Base-by-base conservation (phyloP, 768 basidiomycete genomes). In the Cystobasidium ongulense region DNA sequence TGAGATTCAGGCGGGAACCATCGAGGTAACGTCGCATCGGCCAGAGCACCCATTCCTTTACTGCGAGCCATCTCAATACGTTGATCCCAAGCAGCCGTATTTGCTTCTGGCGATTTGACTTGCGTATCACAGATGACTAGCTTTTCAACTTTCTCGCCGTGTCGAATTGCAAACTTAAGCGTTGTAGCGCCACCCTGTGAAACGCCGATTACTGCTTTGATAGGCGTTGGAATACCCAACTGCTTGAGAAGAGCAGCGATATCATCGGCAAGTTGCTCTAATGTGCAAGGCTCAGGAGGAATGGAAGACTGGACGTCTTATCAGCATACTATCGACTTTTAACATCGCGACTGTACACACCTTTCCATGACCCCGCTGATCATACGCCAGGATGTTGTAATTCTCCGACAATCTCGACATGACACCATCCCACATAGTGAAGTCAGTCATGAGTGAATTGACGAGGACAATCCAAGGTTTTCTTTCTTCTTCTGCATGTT, bases 151-250 rank as follows among this genome's bases (percentile, higher is more conserved):
- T 75, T 68, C 0, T 59, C 33, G 2, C 79, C 39, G 75, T 81
- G 78, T n/a, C 66, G 41, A 7, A 79, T 76, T 1, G 80, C 81
- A 75, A 81, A 80, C 31, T 77, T 67, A 63, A 81, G 77, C 1
- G 80, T 59, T 11, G 81, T 81, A 7, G 80, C 81, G 5, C 81
- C 81, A 29, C 81, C 81, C 63, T 81, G 80, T 5, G 80, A 81
- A 63, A 81, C 79, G 21, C 81, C 81, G 63, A 81, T 78, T 68
- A 81, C 71, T 33, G 80, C 80, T 38, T 78, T 74, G 52, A 80
- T 74, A 1, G 76, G 77, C 1, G 74, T 75, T 0, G 77, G 66
- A 63, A 80, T 78, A 15, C 70, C 61, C 57, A 81, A 79, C 29
- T 75, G 70, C 1, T 63, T 39, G 53, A 81, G 73, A 43, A 81